phyloP scores from a whole-genome alignment of 768 basidiomycete species.

The Phylloporus sp. region DNA sequence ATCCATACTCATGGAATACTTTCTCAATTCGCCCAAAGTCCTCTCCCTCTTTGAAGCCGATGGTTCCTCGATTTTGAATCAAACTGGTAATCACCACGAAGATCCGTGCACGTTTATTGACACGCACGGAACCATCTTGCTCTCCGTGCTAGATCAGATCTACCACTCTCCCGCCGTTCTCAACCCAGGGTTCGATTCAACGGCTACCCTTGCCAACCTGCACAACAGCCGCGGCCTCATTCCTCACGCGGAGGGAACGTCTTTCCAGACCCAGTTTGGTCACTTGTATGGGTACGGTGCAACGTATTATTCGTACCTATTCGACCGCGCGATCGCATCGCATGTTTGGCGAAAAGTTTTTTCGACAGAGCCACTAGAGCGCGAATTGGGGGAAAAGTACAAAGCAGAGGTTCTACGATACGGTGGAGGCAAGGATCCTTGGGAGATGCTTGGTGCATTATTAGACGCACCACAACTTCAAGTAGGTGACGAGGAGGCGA shows the following conservation, averaged over 20 bases:
- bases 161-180: slow-evolving; percentile 76
- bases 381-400: slow-evolving; percentile 77
- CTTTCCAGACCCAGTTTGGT: slow-evolving; percentile 94
- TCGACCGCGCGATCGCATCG: slow-evolving; percentile 93
- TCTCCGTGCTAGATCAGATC: slow-evolving; percentile 83
- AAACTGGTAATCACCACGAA: slow-evolving; percentile 61
- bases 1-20: slow-evolving; percentile 98
- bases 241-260: slow-evolving; percentile 78
- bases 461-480: slow-evolving; percentile 62
- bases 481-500: slow-evolving; percentile 73
- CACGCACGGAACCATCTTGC: slow-evolving; percentile 85
- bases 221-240: slow-evolving; percentile 71
- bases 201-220: slow-evolving; percentile 56
- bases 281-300: slow-evolving; percentile 96
- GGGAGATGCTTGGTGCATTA: slow-evolving; percentile 82
- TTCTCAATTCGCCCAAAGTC: slow-evolving; percentile 80
- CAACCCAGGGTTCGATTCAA: slow-evolving; percentile 66
- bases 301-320: slow-evolving; percentile 96
- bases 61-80: slow-evolving; percentile 41
- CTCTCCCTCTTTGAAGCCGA: slow-evolving; percentile 71
- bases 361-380: slow-evolving; percentile 55
- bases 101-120: slow-evolving; percentile 84
- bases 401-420: slow-evolving; percentile 70
- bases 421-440: slow-evolving; percentile 91
- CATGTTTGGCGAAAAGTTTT: slow-evolving; percentile 86